Percentiles rank a stretch among this genome's conserved stretches.
phyloP scores from a whole-genome alignment of 495 filamentous ascomycete genomes.

The Annulohypoxylon bovei region DNA sequence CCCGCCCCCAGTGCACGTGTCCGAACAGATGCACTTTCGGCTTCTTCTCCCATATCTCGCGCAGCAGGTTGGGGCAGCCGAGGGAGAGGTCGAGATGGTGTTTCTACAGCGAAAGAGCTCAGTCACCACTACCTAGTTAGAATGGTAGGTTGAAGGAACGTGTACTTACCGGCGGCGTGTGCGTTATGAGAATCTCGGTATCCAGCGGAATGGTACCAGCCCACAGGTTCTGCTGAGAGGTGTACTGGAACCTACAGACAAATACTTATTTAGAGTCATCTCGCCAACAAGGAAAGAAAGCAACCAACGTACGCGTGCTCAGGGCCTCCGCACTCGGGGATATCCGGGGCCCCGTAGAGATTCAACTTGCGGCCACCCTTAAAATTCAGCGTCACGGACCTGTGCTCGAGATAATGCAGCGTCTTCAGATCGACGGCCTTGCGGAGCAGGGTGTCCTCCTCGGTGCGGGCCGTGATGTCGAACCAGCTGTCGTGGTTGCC shows the following conservation, averaged over 20 bases:
- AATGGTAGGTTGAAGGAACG: neutral
- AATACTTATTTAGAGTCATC: neutral
- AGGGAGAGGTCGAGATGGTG: slow-evolving; percentile 80
- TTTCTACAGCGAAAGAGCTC: slow-evolving; percentile 51
- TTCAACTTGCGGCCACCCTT: slow-evolving; percentile 61
- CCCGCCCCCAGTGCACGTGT: slow-evolving; percentile 80
- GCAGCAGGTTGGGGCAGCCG: slow-evolving; percentile 79
- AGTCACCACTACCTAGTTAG: neutral
- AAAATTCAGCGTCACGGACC: slow-evolving; percentile 57
- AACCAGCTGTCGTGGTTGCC: slow-evolving; percentile 94
- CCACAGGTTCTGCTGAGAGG: slow-evolving; percentile 56
- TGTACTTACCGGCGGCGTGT: slow-evolving; percentile 64
- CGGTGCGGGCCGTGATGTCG: slow-evolving; percentile 62
- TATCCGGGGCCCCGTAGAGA: slow-evolving; percentile 63
- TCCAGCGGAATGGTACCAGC: slow-evolving; percentile 68
- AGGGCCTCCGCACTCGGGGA: slow-evolving; percentile 59
- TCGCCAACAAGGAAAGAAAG: neutral
- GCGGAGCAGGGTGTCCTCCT: slow-evolving; percentile 48
- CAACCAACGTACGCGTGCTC: slow-evolving; percentile 64
- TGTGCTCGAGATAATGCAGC: slow-evolving; percentile 63
- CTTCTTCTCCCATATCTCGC: slow-evolving; percentile 80
- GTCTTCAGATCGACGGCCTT: slow-evolving; percentile 55
- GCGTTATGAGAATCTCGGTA: slow-evolving; percentile 87
- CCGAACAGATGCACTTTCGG: slow-evolving; percentile 89
- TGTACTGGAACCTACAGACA: slow-evolving; percentile 60